Evolutionary conservation across 345 rosid species (phyloP).

Genomic region (Pistacia vera): DNA sequence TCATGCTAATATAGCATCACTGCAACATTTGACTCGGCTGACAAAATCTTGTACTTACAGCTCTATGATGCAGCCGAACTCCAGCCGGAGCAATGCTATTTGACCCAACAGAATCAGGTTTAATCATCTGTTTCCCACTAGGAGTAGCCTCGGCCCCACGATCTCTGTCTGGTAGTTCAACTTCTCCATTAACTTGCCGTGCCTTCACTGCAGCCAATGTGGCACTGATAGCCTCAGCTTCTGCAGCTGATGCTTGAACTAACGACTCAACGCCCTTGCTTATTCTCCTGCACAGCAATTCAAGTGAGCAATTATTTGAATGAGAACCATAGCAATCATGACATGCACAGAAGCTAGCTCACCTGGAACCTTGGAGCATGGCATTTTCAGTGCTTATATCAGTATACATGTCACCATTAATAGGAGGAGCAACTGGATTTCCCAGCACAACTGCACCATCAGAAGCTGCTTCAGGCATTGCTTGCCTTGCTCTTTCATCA

Average conservation of each 20-base stretch:
- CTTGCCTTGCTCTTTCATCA: slow-evolving; percentile 82
- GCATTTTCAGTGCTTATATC: slow-evolving; percentile 97
- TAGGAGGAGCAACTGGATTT: slow-evolving; percentile 94
- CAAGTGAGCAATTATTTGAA: slow-evolving; percentile 22
- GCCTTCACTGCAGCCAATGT: slow-evolving; percentile 99
- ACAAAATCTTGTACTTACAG: slow-evolving; percentile 58
- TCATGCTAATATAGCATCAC: slow-evolving; percentile 6
- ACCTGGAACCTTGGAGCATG: slow-evolving; percentile 79
- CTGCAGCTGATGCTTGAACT: slow-evolving; percentile 98
- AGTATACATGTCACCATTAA: slow-evolving; percentile 89
- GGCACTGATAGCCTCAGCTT: slow-evolving; percentile 98
- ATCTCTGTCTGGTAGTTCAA: slow-evolving; percentile 87
- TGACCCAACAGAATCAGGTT: slow-evolving; percentile 70
- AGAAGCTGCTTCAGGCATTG: slow-evolving; percentile 57
- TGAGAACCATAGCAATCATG: slow-evolving; percentile 15
- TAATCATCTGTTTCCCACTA: slow-evolving; percentile 81
- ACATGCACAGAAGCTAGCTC: slow-evolving; percentile 23
- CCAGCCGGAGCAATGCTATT: slow-evolving; percentile 70
- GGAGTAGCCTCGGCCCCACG: slow-evolving; percentile 95
- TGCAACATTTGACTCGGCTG: not conserved
- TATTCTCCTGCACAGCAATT: slow-evolving; percentile 60
- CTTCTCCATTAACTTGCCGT: slow-evolving; percentile 87
- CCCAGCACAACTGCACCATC: slow-evolving; percentile 93
- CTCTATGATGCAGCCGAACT: slow-evolving; percentile 93
- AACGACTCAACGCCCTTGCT: slow-evolving; percentile 94